Evolutionary conservation across 805 yeast species (phyloP).

Genomic region (Wickerhamomyces ciferrii): DNA sequence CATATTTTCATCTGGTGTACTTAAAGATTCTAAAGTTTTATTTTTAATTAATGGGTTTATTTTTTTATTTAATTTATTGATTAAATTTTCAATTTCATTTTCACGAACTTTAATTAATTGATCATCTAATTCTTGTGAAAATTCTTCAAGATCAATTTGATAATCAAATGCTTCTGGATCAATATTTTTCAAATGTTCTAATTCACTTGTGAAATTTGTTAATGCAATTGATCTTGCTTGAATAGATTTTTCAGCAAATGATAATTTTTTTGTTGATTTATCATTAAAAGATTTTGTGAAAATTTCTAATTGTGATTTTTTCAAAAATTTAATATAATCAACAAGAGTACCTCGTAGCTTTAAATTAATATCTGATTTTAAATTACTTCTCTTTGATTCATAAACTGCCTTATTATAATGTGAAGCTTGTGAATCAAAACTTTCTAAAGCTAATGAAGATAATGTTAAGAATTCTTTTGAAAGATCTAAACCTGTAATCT

Average conservation of each 20-base stretch:
- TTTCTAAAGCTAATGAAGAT: slow-evolving; percentile 38
- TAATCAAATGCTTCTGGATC: slow-evolving; percentile 21
- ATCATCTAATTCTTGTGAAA: slow-evolving; percentile 22
- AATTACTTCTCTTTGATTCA: slow-evolving; percentile 47
- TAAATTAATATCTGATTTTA: slow-evolving; percentile 43
- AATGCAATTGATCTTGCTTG: slow-evolving; percentile 23
- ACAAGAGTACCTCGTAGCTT: slow-evolving; percentile 40
- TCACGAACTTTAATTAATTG: slow-evolving; percentile 16
- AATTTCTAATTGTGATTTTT: slow-evolving; percentile 25
- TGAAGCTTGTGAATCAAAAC: slow-evolving; percentile 69
- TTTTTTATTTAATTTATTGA: slow-evolving; percentile 39
- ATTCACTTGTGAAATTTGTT: slow-evolving; percentile 10
- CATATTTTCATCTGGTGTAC: slow-evolving; percentile 41
- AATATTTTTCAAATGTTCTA: slow-evolving; percentile 11
- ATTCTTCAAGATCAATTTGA: slow-evolving; percentile 27
- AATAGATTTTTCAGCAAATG: slow-evolving; percentile 27
- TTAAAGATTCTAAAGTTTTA: slow-evolving; percentile 40
- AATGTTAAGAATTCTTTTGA: slow-evolving; percentile 39
- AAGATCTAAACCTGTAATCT: slow-evolving; percentile 23
- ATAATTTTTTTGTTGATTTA: slow-evolving; percentile 24
- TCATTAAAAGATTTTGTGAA: slow-evolving; percentile 23
- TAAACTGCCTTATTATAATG: slow-evolving; percentile 69
- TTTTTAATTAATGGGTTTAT: slow-evolving; percentile 44
- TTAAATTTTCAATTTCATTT: slow-evolving; percentile 25
- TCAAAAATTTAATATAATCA: slow-evolving; percentile 32